Evolutionary conservation across 345 rosid species (phyloP), one percentile per base, ranked within the genome.

Genomic region (Hypericum perforatum): DNA sequence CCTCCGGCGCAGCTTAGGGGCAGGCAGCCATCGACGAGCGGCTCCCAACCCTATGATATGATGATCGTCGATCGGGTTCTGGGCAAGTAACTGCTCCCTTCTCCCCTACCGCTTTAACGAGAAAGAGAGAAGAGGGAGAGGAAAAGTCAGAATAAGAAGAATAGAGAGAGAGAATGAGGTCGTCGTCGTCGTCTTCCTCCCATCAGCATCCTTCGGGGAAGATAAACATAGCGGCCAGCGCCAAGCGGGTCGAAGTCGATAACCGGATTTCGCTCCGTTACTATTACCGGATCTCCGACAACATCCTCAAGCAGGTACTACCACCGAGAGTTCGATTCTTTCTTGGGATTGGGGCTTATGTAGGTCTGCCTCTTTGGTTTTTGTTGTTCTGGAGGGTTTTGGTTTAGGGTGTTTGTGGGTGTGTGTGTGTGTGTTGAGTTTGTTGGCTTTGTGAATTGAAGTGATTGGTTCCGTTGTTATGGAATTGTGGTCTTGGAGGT

Each of bases 251-350:
- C 15, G 82, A 84, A 53, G 95, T 88, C 9, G 98, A 92, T 37
- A 77, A 92, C 73, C 82, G 86, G 44, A 85, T 87, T 59, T 58
- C 95, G 54, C 86, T 92, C 49, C 78, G 67, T n/a, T 81, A 68
- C 76, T 92, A 92, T 68, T 72, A 56, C 53, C 81, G 98, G 64
- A 88, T 92, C 75, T 90, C 98, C 7, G 87, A 88, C 57, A 92
- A 85, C 37, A 76, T 92, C 66, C 95, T 92, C 65, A 88, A 71
- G 70, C 95, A 92, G 95, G 98, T 91, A 13, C 39, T 11, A 0
- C 29, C 12, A 39, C 8, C n/a, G 6, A 9, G 42, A 6, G 2
- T 45, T 45, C 10, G 12, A 22, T 1, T 22, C 32, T 22, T 22
- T 22, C 4, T 22, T n/a, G n/a, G 32, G 32, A 1, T 22, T 22